Percentiles rank a stretch among this genome's conserved stretches.
Evolutionary conservation across 192 early-diverging fungal genomes (phyloP).

Genomic region (Backusella sp.): DNA sequence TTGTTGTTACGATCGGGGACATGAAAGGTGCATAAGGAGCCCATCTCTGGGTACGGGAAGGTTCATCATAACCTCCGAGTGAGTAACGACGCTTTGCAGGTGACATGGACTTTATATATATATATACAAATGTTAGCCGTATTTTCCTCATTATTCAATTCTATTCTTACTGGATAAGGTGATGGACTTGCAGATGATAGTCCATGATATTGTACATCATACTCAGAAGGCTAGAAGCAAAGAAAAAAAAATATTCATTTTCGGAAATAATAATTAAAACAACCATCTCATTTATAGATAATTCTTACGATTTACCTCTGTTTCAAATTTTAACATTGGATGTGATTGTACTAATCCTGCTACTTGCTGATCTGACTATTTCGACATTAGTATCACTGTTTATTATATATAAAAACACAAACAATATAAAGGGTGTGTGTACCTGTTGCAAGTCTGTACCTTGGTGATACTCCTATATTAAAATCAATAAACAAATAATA

Average conservation of each 20-base stretch:
- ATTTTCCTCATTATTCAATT: not conserved
- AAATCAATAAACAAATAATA: constrained; percentile 7
- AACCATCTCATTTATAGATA: not conserved
- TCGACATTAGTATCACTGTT: no score
- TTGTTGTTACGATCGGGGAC: constrained; percentile 15
- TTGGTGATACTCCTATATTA: not conserved
- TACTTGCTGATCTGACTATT: constrained; percentile 1
- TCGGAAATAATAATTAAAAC: not conserved
- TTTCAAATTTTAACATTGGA: not conserved
- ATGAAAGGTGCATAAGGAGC: constrained; percentile 13
- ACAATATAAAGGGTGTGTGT: not conserved
- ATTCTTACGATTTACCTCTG: not conserved
- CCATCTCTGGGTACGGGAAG: not conserved
- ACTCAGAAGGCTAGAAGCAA: not conserved
- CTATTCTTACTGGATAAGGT: constrained; percentile 8
- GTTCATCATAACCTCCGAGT: constrained; percentile 10
- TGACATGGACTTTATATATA: not conserved
- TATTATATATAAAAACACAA: not conserved
- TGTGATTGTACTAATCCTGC: constrained; percentile 5
- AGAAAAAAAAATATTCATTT: not conserved
- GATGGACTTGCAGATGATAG: constrained; percentile 4
- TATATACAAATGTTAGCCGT: not conserved
- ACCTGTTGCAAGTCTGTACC: constrained; percentile 2
- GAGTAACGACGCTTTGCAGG: constrained; percentile 12
- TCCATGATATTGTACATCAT: not conserved